Base-by-base conservation (phyloP, 2,329 filamentous ascomycete genomes). In the Aspergillus persii region DNA sequence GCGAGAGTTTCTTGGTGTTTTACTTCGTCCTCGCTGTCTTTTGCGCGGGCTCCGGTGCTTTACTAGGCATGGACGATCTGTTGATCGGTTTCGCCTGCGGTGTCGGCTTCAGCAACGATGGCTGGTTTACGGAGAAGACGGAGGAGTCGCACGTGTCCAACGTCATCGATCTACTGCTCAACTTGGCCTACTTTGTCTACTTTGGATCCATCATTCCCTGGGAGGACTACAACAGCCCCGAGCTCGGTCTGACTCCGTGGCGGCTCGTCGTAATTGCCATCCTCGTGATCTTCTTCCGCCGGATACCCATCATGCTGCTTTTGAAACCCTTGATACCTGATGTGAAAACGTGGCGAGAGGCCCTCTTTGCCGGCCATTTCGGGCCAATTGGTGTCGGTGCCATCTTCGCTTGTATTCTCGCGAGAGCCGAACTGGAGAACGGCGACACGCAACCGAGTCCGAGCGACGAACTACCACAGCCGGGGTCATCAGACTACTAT, bases 111-210 rank as follows among this genome's bases (percentile, higher is more conserved):
- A 97, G 93, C 68, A 99, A 99, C 75, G 95, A 99, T 72, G 95
- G 95, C 65, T 99, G 95, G 95, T 99, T 99, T 70, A 90, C 91
- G 15, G 91, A 97, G 71, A 97, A 97, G 82, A 99, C 95, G 0
- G 95, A 99, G 73, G 95, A 99, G 76, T 94, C 95, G 0, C 95
- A 98, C 74, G 95, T 99, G 8, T 98, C 94, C 75, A 98, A 99
- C 86, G 95, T 99, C 73, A 99, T 99, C 71, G 95, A 99, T 81
- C 78, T 99, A 74, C 81, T 99, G 61, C 88, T 99, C 80, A 99
- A 99, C 77, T 85, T 99, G 86, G 86, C 94, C 2, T 99, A 98
- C 77, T 99, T 99, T 75, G 95, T 99, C 67, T 99, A 95, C 74
- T 90, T 99, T 64, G 95, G 95, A 55, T 92, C 95, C 56, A 97